A percentile compares a stretch with the other conserved stretches of the same genome.
phyloP scores from a whole-genome alignment of 1,284 basidiomycete genomes.

The Papiliotrema laurentii region DNA sequence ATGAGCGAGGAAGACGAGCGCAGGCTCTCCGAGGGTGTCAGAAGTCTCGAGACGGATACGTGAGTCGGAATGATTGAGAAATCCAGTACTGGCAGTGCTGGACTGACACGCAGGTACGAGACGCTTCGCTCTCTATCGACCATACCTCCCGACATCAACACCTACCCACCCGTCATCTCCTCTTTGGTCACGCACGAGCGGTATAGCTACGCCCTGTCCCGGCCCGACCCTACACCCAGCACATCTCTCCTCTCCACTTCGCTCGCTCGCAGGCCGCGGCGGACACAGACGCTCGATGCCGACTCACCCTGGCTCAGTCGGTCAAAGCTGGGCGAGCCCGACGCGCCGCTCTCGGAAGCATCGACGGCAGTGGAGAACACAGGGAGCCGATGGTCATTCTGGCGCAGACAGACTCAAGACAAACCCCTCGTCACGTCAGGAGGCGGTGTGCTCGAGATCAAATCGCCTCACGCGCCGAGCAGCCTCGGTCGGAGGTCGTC shows the following conservation, averaged over 20 bases:
- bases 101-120: conserved; percentile 20
- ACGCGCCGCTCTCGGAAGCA: conserved; percentile 17
- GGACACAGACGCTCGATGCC: conserved; percentile 12
- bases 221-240: conserved; percentile 34
- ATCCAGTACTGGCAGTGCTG: not conserved
- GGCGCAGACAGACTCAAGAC: conserved; percentile 30
- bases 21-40: conserved; percentile 19
- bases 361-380: conserved; percentile 6
- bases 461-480: conserved; percentile 9
- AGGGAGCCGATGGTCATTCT: conserved; percentile 40
- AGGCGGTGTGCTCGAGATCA: conserved; percentile 44
- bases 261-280: conserved; percentile 12
- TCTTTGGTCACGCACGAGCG: conserved; percentile 35
- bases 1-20: conserved; percentile 23
- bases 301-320: conserved; percentile 32
- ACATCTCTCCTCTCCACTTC: conserved; percentile 37
- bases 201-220: conserved; percentile 32
- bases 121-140: conserved; percentile 22
- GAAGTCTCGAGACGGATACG: conserved; percentile 22
- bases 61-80: conserved; percentile 13
- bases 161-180: conserved; percentile 36
- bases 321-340: conserved; percentile 41
- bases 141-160: conserved; percentile 35
- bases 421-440: conserved; percentile 42
- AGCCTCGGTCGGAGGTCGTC: not conserved